Percentiles rank a stretch among this genome's conserved stretches.
These are phyloP conservation scores for Solanum appendiculatum DNA, from an alignment of 257 asterid species.

Conservation along the genomic window DNA sequence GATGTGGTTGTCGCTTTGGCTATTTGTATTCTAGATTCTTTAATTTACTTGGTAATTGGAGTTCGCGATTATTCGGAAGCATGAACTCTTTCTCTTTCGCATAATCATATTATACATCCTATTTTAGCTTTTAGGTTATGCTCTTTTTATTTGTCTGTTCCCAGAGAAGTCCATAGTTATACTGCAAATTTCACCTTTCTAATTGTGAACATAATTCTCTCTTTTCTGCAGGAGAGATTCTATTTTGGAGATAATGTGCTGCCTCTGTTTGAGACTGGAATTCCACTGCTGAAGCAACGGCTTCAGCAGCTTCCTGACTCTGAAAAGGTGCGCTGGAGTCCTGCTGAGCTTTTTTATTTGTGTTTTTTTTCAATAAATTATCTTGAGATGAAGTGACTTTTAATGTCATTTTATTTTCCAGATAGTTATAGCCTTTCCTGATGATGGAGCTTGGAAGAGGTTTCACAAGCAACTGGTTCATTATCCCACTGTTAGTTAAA, in stretches of 20 bases:
- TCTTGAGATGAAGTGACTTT: not conserved
- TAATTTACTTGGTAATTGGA: not conserved
- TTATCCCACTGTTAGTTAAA: conserved; percentile 55
- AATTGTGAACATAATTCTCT: not conserved
- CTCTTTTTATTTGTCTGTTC: not conserved
- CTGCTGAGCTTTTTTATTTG: not conserved
- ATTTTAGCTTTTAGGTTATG: not conserved
- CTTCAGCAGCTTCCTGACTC: conserved; percentile 64
- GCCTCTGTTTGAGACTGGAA: conserved; percentile 90
- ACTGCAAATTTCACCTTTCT: not conserved
- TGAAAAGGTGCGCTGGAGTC: conserved; percentile 40
- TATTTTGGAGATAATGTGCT: conserved; percentile 79
- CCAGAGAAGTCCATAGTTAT: not conserved
- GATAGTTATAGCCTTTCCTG: conserved; percentile 95
- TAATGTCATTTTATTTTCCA: conserved; percentile 14
- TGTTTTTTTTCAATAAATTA: not conserved
- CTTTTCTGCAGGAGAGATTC: conserved; percentile 71
- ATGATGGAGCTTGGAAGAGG: conserved; percentile 99
- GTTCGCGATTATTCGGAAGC: not conserved
- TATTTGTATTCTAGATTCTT: not conserved
- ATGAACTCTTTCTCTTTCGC: not conserved
- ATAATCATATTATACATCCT: not conserved
- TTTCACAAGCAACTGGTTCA: conserved; percentile 79
- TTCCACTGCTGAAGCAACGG: conserved; percentile 79
- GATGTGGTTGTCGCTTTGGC: not conserved